Conservation (phyloP, 176 grass and related monocot genomes). For the Microstegium vimineum region DNA sequence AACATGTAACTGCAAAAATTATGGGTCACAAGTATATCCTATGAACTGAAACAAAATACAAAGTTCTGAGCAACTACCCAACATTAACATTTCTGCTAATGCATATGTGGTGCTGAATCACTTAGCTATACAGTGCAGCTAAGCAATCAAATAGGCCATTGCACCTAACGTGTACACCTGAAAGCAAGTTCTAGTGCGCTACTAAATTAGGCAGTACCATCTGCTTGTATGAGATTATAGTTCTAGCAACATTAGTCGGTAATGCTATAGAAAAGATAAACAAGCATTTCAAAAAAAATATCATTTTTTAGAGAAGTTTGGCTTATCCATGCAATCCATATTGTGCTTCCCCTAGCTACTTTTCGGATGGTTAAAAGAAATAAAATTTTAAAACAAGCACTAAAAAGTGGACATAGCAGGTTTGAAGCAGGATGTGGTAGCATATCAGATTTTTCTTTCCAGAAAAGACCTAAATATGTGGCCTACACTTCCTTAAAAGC, state of each 20-base stretch:
- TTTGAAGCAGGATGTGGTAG: not conserved
- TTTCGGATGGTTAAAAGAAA: slow-evolving; percentile 8
- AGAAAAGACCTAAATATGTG: not conserved
- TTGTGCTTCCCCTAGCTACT: not conserved
- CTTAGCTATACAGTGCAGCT: not conserved
- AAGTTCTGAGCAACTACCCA: not conserved
- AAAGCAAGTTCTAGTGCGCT: not conserved
- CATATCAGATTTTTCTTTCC: not conserved
- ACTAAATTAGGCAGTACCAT: not conserved
- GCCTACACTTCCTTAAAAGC: slow-evolving; percentile 17
- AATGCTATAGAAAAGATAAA: not conserved
- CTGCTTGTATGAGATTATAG: not conserved
- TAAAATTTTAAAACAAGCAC: not conserved
- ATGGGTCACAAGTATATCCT: too few species aligned
- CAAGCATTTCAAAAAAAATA: not conserved
- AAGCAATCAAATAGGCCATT: not conserved
- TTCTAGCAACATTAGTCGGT: not conserved
- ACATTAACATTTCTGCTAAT: not conserved
- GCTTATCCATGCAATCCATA: not conserved
- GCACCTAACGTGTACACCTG: not conserved
- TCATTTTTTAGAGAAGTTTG: too few species aligned
- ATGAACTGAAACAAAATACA: not conserved
- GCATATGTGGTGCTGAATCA: not conserved
- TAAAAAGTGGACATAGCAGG: not conserved
- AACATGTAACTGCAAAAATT: too few species aligned